Base-by-base conservation (phyloP, 2,329 filamentous ascomycete species). In the Thielaviopsis musarum region DNA sequence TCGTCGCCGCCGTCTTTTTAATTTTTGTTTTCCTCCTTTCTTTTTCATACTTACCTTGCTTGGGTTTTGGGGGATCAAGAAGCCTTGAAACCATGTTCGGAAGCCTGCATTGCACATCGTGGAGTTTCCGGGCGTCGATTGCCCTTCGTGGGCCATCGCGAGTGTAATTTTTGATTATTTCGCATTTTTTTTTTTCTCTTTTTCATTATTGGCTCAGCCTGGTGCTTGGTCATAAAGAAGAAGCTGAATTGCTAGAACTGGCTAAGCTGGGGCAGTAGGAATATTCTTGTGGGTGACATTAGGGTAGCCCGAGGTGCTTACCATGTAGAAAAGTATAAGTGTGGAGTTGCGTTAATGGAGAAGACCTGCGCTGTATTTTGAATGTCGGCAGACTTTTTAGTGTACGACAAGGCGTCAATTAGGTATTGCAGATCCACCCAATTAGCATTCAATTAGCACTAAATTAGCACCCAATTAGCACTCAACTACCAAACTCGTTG, bases 41-140 rank as follows among this genome's bases (percentile, higher is more conserved):
- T 58, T 61, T 49, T 59, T 59, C 60, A 61, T 61, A 61, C 60
- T 61, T 61, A 61, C 60, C 60, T 61, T 61, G 60, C 60, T 61
- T 61, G 60, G 60, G 60, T 61, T 59, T 53, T 52, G 60, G 60
- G 60, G 57, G 60, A 61, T 61, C 60, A 61, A 53, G 48, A 61
- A 61, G 45, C 57, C 60, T 61, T 56, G 56, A 52, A 54, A 61
- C 60, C 60, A 61, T 61, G 53, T 54, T 59, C 60, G 60, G 60
- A 57, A 61, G 52, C 60, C 60, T 61, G 60, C 60, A 61, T 61
- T 61, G 60, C 60, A 61, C 60, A 61, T 38, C 60, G 60, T 61
- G 60, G 60, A 61, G 60, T 61, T 61, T 61, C 60, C 60, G 60
- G 41, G 57, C 53, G 60, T 61, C 60, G 60, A 61, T 61, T 61